Conservation (phyloP, 805 yeast genomes). For the Komagataella phaffii region DNA sequence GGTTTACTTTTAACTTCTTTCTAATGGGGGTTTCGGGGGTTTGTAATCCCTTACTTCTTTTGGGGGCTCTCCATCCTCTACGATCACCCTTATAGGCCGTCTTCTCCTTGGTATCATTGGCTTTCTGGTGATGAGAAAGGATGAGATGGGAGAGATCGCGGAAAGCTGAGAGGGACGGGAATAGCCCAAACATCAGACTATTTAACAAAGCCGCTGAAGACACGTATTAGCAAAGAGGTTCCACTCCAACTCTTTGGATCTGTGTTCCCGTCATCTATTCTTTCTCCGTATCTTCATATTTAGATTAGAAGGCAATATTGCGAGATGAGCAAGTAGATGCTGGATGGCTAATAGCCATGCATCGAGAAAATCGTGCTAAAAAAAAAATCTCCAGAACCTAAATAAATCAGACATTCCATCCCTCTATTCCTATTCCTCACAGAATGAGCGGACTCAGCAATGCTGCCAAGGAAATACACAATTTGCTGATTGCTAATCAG, state of each 20-base stretch:
- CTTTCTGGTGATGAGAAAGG: background rate
- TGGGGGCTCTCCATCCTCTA: background rate
- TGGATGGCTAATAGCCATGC: background rate
- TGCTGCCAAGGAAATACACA: background rate
- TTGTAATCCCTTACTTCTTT: background rate
- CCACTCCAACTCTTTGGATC: background rate
- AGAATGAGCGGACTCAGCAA: background rate
- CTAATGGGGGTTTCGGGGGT: background rate
- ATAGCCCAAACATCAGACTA: background rate
- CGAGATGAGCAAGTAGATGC: background rate
- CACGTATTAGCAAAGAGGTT: background rate
- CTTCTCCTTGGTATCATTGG: background rate
- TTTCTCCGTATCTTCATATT: background rate
- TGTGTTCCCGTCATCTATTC: background rate
- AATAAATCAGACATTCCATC: background rate
- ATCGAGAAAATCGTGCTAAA: background rate
- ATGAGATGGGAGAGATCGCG: background rate
- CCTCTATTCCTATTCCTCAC: background rate
- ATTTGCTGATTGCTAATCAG: conserved; percentile 11
- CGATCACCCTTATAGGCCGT: background rate
- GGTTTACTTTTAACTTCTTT: background rate
- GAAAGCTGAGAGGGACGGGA: background rate
- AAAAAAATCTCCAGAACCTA: background rate
- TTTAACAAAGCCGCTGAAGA: background rate
- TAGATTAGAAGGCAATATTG: no score